These are phyloP conservation scores for Atkinsonella hypoxylon DNA, from an alignment of 2,329 filamentous ascomycete genomes.

Conservation along the genomic window DNA sequence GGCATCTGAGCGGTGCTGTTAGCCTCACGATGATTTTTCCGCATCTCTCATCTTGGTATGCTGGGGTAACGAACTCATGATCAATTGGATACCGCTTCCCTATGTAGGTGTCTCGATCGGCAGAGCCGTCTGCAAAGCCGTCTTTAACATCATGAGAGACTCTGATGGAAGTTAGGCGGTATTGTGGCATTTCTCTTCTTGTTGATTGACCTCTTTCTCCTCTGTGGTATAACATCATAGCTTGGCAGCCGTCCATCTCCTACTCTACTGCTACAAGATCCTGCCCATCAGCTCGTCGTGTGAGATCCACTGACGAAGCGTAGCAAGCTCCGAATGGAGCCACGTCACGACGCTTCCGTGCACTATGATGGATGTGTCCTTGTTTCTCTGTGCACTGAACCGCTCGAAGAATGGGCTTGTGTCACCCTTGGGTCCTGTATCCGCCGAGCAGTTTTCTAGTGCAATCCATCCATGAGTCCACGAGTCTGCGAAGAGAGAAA, in stretches of 20 bases:
- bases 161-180: too few species aligned
- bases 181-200: too few species aligned
- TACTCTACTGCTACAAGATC: not conserved
- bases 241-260: not conserved
- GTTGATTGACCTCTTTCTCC: not conserved
- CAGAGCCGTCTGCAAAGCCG: too few species aligned
- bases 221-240: not conserved
- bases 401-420: not conserved
- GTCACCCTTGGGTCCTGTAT: constrained; percentile 1
- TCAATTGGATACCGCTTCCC: too few species aligned
- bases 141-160: too few species aligned
- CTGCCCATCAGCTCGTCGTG: not conserved
- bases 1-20: too few species aligned
- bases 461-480: not conserved
- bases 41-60: too few species aligned
- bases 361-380: constrained; percentile 1
- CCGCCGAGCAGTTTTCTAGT: not conserved
- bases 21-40: too few species aligned
- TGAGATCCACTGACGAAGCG: constrained; percentile 3
- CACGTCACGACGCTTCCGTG: constrained; percentile 3
- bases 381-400: not conserved
- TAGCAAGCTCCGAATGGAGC: constrained; percentile 8
- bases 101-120: too few species aligned
- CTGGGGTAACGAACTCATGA: too few species aligned
- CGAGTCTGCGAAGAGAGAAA: not conserved